Evolutionary conservation across 164 flowering plant genomes (phyloP).

Genomic region (Hamamelis virginiana): DNA sequence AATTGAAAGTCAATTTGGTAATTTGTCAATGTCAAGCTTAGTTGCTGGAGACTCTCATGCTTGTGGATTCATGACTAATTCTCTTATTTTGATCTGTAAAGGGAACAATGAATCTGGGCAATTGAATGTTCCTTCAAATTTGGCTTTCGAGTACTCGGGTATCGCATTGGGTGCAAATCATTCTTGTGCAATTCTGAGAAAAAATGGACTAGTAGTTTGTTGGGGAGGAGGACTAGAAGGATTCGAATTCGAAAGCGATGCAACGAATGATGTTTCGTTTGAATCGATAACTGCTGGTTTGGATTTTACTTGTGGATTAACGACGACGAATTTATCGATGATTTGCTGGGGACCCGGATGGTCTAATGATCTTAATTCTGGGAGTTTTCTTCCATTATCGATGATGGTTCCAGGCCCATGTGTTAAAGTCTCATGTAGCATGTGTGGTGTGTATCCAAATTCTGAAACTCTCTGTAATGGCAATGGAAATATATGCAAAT

Average conservation of each 20-base stretch:
- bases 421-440: slow-evolving; percentile 38
- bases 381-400: slow-evolving; percentile 32
- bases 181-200: slow-evolving; percentile 45
- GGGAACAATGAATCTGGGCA: slow-evolving; percentile 55
- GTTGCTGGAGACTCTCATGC: slow-evolving; percentile 59
- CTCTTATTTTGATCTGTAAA: slow-evolving; percentile 47
- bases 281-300: slow-evolving; percentile 58
- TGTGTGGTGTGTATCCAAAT: slow-evolving; percentile 49
- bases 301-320: slow-evolving; percentile 75
- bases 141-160: slow-evolving; percentile 21
- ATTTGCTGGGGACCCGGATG: slow-evolving; percentile 85
- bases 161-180: slow-evolving; percentile 50
- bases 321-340: slow-evolving; percentile 49
- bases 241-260: slow-evolving; percentile 21
- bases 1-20: slow-evolving; percentile 29
- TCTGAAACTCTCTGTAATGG: slow-evolving; percentile 65
- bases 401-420: slow-evolving; percentile 76
- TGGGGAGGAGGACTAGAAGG: slow-evolving; percentile 57
- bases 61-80: slow-evolving; percentile 52
- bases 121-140: slow-evolving; percentile 30
- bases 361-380: slow-evolving; percentile 21
- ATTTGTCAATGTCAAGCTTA: slow-evolving; percentile 43
- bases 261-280: slow-evolving; percentile 28
- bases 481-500: slow-evolving; percentile 50
- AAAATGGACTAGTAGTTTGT: slow-evolving; percentile 52